Conservation (phyloP, 2,329 filamentous ascomycete species). For the Blastomyces parvus region DNA sequence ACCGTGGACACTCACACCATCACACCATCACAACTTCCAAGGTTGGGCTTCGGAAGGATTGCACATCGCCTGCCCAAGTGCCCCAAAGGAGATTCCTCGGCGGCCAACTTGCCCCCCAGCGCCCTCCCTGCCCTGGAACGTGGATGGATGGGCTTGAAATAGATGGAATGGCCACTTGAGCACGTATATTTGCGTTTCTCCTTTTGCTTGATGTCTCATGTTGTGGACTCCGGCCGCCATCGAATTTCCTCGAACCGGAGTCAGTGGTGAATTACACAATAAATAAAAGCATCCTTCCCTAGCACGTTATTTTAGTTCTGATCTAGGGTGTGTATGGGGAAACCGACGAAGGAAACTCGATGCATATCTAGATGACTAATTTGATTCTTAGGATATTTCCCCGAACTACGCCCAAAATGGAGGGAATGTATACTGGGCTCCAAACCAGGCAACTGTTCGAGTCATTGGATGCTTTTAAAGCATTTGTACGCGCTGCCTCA, state of each 20-base stretch:
- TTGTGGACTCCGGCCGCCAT: not conserved
- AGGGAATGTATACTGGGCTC: conserved; percentile 33
- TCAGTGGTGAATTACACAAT: not conserved
- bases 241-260: not conserved
- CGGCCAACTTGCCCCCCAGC: not conserved
- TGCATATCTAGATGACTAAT: not conserved
- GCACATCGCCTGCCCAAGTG: not conserved
- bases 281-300: not conserved
- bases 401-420: conserved; percentile 17
- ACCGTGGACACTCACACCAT: too few species aligned
- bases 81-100: not conserved
- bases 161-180: not conserved
- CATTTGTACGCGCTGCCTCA: conserved; percentile 32
- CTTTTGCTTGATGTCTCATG: not conserved
- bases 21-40: not conserved
- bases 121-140: not conserved
- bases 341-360: not conserved
- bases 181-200: not conserved
- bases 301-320: not conserved
- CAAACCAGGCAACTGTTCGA: conserved; percentile 31
- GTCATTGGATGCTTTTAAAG: conserved; percentile 33
- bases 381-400: not conserved
- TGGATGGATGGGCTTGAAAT: not conserved
- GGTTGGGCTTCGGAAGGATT: not conserved
- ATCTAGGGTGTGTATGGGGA: not conserved